phyloP scores from a whole-genome alignment of 768 basidiomycete genomes.

The Suillus subaureus region DNA sequence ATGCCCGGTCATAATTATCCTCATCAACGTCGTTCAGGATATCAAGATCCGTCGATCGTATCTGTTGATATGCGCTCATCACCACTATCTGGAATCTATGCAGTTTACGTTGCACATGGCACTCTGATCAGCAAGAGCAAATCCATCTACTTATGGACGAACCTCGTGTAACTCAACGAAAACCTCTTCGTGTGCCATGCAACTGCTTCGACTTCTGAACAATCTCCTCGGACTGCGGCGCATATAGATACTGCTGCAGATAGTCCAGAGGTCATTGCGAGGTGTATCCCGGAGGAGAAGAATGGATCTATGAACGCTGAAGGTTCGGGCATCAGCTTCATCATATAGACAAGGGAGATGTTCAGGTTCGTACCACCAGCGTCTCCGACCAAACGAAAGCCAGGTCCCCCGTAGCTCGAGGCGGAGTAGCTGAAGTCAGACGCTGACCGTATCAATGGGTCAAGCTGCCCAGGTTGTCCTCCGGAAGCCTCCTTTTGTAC shows the following conservation, averaged over 20 bases:
- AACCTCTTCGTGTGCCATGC: constrained; percentile 47
- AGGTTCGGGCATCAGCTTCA: constrained; percentile 5
- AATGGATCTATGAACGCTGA: constrained; percentile 64
- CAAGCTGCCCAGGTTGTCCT: not conserved
- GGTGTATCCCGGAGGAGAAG: constrained; percentile 60
- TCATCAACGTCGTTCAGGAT: constrained; percentile 44
- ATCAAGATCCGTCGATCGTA: constrained; percentile 39
- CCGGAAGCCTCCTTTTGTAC: constrained; percentile 18
- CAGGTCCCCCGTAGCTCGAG: constrained; percentile 51
- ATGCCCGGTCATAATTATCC: constrained; percentile 47
- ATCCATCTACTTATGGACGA: not conserved
- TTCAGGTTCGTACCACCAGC: constrained; percentile 53
- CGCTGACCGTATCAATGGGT: constrained; percentile 46
- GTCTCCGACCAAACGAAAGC: constrained; percentile 66
- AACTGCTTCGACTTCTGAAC: constrained; percentile 42
- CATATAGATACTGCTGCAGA: constrained; percentile 50
- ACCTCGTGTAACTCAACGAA: constrained; percentile 53
- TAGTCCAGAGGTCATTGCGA: constrained; percentile 52
- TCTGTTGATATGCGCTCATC: constrained; percentile 47
- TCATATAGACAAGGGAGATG: not conserved
- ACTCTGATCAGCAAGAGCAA: not conserved
- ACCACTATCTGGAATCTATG: constrained; percentile 40
- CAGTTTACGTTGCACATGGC: not conserved
- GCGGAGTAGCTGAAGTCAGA: constrained; percentile 70
- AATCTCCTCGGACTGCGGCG: constrained; percentile 50